Evolutionary conservation across 2,329 filamentous ascomycete genomes (phyloP).

Genomic region (Monosporascus sp.): DNA sequence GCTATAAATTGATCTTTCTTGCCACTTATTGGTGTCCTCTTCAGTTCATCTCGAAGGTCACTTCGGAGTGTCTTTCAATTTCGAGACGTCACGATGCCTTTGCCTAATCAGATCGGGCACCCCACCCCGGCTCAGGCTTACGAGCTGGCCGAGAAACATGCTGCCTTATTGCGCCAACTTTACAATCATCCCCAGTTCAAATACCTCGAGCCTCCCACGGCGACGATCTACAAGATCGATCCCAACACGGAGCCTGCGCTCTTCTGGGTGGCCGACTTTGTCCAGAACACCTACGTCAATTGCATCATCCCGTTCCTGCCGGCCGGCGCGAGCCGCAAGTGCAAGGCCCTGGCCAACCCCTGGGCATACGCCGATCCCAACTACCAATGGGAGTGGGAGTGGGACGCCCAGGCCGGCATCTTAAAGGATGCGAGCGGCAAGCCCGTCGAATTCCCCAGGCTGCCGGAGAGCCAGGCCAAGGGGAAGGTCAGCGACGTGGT

Average conservation of each 20-base stretch:
- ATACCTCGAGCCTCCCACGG: constrained; percentile 19
- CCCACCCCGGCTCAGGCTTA: constrained; percentile 19
- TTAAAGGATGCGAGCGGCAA: constrained; percentile 16
- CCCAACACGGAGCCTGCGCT: constrained; percentile 15
- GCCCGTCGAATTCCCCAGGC: constrained; percentile 16
- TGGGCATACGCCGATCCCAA: constrained; percentile 23
- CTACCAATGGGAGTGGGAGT: constrained; percentile 24
- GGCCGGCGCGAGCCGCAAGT: constrained; percentile 21
- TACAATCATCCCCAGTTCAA: constrained; percentile 20
- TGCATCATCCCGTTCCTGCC: constrained; percentile 24
- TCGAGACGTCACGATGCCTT: neutral
- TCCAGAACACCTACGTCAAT: constrained; percentile 24
- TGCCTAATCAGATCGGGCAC: constrained; percentile 1
- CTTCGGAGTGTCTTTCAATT: neutral
- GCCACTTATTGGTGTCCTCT: no score
- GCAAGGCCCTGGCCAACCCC: constrained; percentile 23
- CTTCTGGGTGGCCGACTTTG: constrained; percentile 22
- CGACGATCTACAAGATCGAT: constrained; percentile 16
- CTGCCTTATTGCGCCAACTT: constrained; percentile 20
- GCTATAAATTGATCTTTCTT: no score
- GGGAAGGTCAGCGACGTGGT: constrained; percentile 12
- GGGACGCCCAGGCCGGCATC: constrained; percentile 16
- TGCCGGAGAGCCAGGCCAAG: constrained; percentile 4
- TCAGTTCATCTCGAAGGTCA: no score
- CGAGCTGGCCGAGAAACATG: constrained; percentile 17